Evolutionary conservation across 768 basidiomycete genomes (phyloP), one percentile per base, ranked within the genome.

Genomic region (Suillus subluteus): DNA sequence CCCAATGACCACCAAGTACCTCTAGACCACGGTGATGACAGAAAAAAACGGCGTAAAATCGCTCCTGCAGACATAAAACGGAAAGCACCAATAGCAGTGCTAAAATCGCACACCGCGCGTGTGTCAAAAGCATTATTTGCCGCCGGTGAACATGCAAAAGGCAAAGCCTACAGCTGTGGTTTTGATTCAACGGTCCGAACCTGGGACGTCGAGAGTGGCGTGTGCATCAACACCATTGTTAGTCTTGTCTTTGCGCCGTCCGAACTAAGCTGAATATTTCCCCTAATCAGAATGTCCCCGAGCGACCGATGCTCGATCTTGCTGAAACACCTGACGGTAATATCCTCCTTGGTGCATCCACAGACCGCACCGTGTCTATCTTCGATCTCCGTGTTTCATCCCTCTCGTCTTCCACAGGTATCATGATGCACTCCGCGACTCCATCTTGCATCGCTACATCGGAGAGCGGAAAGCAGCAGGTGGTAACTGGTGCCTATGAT

Each of bases 151-250:
- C 35, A 7, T 26, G 75, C 71, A 23, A 74, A 68, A 48, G 62
- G 73, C 58, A 67, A 78, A 65, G 95, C 89, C 35, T 87, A 88
- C 68, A 94, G 92, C 70, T 91, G 90, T 73, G 93, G 94, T 0
- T 94, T 94, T 73, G 96, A 98, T 78, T 97, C 95, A 37, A 94
- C 94, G 0, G 88, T 98, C 8, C 83, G 95, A 26, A 80, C 84
- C 2, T 99, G 97, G 97, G 95, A 98, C 73, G 81, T 91, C 4
- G 91, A 94, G 70, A 84, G 82, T 46, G 94, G 91, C 2, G 78
- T 94, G 9, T 94, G 91, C 67, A 81, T 83, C 0, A 75, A 84
- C 56, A 93, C 91, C 0, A 87, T 92, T 48, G 92, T 94, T 70
- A 67, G 89, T 81, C 52, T 16, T 18, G 30, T 54, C 30, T 54